phyloP scores from a whole-genome alignment of 139 green algal species.

The Pycnococcus provasolii region DNA sequence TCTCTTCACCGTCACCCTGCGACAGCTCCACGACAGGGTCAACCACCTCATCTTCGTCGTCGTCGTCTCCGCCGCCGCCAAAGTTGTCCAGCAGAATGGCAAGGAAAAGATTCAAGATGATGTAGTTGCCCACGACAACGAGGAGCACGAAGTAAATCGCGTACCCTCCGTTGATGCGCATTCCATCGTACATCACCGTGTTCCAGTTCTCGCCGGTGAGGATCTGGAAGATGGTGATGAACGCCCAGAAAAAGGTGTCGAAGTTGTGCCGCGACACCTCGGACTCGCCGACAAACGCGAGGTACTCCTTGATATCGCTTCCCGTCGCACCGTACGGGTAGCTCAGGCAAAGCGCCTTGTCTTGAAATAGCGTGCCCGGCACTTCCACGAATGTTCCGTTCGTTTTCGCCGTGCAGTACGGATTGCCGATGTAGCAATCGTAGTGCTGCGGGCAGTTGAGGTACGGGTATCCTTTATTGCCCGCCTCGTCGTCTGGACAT shows the following conservation, averaged over 20 bases:
- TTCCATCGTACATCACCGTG: slow-evolving; percentile 28
- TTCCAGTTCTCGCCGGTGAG: slow-evolving; percentile 29
- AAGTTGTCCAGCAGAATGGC: slow-evolving; percentile 53
- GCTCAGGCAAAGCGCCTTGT: slow-evolving; percentile 19
- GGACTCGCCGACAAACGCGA: slow-evolving; percentile 34
- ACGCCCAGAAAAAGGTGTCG: slow-evolving; percentile 45
- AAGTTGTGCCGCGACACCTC: slow-evolving; percentile 41
- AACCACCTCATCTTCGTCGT: slow-evolving; percentile 8
- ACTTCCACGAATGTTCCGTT: too few relatives aligned
- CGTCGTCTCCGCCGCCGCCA: slow-evolving; percentile 23
- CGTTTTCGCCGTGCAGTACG: slow-evolving; percentile 32
- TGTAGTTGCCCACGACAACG: slow-evolving; percentile 51
- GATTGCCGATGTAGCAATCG: slow-evolving; percentile 41
- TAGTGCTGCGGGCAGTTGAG: slow-evolving; percentile 36
- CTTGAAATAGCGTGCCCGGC: neutral
- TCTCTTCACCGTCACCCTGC: too few relatives aligned
- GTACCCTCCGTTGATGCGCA: slow-evolving; percentile 11
- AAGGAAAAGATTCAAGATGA: slow-evolving; percentile 68
- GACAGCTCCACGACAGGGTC: neutral
- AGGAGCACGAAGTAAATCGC: slow-evolving; percentile 35
- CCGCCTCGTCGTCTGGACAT: slow-evolving; percentile 36
- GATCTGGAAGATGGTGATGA: slow-evolving; percentile 46
- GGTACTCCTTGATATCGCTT: neutral
- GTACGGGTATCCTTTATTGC: neutral
- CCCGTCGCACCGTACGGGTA: slow-evolving; percentile 3